phyloP scores from a whole-genome alignment of 208 protist genomes.

The Phytomonas sp. region DNA sequence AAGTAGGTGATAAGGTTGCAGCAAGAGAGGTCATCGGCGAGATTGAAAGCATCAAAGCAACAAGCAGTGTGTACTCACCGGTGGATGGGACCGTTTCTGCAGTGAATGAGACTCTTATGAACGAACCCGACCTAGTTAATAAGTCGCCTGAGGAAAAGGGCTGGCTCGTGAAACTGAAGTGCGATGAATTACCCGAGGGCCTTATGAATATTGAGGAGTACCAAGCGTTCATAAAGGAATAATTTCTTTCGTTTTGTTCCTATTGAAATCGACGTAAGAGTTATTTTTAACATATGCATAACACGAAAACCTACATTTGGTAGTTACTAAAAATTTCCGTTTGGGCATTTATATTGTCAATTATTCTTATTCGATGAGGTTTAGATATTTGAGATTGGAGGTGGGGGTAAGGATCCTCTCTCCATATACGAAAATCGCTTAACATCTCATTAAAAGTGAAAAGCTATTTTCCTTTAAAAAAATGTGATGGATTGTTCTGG shows the following conservation, averaged over 20 bases:
- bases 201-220: conserved; percentile 80
- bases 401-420: neutral
- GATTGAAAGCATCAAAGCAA: conserved; percentile 91
- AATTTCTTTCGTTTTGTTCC: conserved; percentile 1
- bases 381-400: neutral
- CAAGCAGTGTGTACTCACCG: conserved; percentile 86
- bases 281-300: neutral
- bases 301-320: neutral
- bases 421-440: neutral
- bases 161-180: conserved; percentile 87
- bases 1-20: conserved; percentile 72
- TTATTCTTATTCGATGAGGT: neutral
- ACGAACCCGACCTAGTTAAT: conserved; percentile 83
- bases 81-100: conserved; percentile 68
- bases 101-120: conserved; percentile 82
- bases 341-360: neutral
- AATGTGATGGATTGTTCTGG: neutral
- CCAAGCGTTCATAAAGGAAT: conserved; percentile 79
- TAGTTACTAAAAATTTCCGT: conserved; percentile 3
- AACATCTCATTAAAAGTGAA: neutral
- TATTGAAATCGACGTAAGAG: neutral
- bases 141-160: conserved; percentile 77
- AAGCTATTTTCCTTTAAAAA: neutral
- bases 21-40: conserved; percentile 72
- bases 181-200: conserved; percentile 50